A percentile compares a stretch with the other conserved stretches of the same genome.
Conservation (phyloP, 148 eudicot species). For the Camellia lanceoleosa region DNA sequence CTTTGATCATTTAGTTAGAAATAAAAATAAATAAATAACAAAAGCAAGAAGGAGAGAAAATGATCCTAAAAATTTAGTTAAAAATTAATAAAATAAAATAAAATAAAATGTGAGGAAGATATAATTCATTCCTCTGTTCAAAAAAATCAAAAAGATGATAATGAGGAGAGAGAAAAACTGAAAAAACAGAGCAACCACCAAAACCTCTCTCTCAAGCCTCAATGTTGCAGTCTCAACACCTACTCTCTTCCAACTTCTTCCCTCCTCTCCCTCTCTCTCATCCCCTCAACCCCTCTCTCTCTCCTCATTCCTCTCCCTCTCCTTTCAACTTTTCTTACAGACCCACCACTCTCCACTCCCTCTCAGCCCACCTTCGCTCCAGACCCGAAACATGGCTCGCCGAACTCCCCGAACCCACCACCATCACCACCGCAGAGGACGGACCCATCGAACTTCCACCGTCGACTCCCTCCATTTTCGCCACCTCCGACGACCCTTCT, state of each 20-base stretch:
- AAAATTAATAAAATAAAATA: no score
- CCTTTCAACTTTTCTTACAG: conserved; percentile 17
- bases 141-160: neutral
- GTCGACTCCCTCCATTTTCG: conserved; percentile 55
- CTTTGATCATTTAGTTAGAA: neutral
- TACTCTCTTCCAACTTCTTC: conserved; percentile 22
- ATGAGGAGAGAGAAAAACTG: neutral
- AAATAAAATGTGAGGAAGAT: neutral
- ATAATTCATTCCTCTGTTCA: no score
- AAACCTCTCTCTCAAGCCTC: conserved; percentile 20
- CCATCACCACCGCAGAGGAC: conserved; percentile 26
- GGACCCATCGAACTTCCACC: conserved; percentile 77
- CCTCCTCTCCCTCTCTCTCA: conserved; percentile 22
- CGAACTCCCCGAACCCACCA: conserved; percentile 25
- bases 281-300: conserved; percentile 16
- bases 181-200: neutral
- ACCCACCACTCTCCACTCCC: conserved; percentile 27
- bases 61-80: no score
- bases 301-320: neutral
- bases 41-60: no score
- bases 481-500: conserved; percentile 65
- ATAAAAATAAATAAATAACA: no score
- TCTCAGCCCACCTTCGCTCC: conserved; percentile 28
- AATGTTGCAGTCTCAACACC: conserved; percentile 48
- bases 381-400: conserved; percentile 34